Conservation (phyloP, 495 filamentous ascomycete species). For the Penicillium longicatenatum region DNA sequence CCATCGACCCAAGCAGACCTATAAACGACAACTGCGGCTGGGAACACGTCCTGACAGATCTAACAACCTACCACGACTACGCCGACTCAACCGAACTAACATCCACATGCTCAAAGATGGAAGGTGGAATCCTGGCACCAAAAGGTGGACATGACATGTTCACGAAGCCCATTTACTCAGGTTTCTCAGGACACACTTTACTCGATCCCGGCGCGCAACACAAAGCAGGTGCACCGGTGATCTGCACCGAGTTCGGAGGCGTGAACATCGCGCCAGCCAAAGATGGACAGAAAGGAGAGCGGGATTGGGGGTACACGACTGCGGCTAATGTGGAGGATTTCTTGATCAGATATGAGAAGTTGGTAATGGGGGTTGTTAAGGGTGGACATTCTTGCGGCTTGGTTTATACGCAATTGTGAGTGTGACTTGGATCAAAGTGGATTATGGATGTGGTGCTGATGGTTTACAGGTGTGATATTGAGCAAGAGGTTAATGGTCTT, state of each 20-base stretch:
- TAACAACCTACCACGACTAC: slow-evolving; percentile 65
- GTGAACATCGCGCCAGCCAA: slow-evolving; percentile 56
- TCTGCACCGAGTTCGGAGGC: slow-evolving; percentile 61
- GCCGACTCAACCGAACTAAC: slow-evolving; percentile 50
- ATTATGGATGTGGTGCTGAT: slow-evolving; percentile 9
- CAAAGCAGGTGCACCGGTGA: slow-evolving; percentile 51
- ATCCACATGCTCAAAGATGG: slow-evolving; percentile 45
- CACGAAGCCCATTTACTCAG: slow-evolving; percentile 37
- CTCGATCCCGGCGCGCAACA: slow-evolving; percentile 49
- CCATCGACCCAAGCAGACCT: slow-evolving; percentile 57
- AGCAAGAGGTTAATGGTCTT: slow-evolving; percentile 44
- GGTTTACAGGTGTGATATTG: slow-evolving; percentile 34
- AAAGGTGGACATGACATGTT: slow-evolving; percentile 53
- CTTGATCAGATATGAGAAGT: slow-evolving; percentile 32
- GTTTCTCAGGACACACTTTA: slow-evolving; percentile 19
- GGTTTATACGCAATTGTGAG: slow-evolving; percentile 44
- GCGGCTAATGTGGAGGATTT: slow-evolving; percentile 38
- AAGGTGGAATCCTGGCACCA: slow-evolving; percentile 44
- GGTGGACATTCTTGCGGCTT: slow-evolving; percentile 39
- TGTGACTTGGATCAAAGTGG: not conserved
- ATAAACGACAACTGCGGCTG: slow-evolving; percentile 68
- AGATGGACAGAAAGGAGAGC: slow-evolving; percentile 22
- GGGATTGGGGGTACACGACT: slow-evolving; percentile 46
- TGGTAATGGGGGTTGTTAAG: slow-evolving; percentile 39
- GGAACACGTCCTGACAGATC: slow-evolving; percentile 60